Evolutionary conservation across 2,329 filamentous ascomycete species (phyloP), one percentile per base, ranked within the genome.

Genomic region (Fusarium nurragi): DNA sequence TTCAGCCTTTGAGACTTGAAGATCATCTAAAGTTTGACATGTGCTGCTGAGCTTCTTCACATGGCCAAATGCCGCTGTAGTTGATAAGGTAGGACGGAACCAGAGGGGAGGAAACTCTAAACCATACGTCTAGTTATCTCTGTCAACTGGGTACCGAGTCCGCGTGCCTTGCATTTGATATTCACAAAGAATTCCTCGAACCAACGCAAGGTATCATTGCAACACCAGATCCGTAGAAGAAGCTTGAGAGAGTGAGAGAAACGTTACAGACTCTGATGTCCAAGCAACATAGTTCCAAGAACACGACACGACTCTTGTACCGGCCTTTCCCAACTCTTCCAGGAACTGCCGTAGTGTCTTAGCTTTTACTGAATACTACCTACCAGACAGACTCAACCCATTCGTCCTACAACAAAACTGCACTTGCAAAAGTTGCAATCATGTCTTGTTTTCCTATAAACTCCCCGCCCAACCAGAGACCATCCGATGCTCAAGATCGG

Each of bases 401-500:
- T 30, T 30, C 26, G 26, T 10, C 13, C 26, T 30, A n/a, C n/a
- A n/a, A 34, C 25, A 26, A 34, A 34, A 34, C 14, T 18, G 32
- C 32, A 34, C 32, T 34, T 34, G 32, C 32, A 34, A 18, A 34
- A 10, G 32, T 9, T 34, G 32, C 14, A 36, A 19, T 26, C 30
- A 23, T 49, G 56, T 61, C 41, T 55, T 61, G 49, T 47, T 56
- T 53, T 60, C 50, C 43, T 44, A 34, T 34, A 25, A 39, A 52
- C 16, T 37, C 53, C 32, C 43, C 40, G 54, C 40, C 68, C 64
- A 71, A 71, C 61, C 64, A 67, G 50, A 58, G 34, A 14, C 38
- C 28, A 40, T 22, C 55, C 41, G 38, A 57, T 54, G 61, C 56
- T 64, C 56, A 44, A 62, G 73, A 74, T 72, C 74, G 70, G 67